Base-by-base conservation (phyloP, 2,329 filamentous ascomycete genomes). In the Rhinocladiella similis region DNA sequence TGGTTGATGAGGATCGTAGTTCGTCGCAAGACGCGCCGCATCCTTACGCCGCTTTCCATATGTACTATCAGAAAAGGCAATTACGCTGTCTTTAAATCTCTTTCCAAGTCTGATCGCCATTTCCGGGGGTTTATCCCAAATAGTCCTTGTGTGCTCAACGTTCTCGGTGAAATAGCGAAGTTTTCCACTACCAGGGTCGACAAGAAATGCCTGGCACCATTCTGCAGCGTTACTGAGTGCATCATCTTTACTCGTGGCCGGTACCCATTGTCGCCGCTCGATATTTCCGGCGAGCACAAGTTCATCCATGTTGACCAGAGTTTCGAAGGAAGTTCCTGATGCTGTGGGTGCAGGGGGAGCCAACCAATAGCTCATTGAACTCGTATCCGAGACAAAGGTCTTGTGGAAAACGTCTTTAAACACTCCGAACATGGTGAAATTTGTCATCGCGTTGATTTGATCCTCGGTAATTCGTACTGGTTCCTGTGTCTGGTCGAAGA, bases 361-460 rank as follows among this genome's bases (percentile, higher is more conserved):
- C 13, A 97, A 68, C 76, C 91, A 96, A 71, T 97, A 99, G 0
- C 91, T 87, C 69, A 96, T 81, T 25, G 86, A 84, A 1, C 79
- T 72, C 0, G 77, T 64, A 14, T 84, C 78, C 0, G 82, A 76
- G 47, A 89, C 84, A 66, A 90, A 99, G 2, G 80, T 79, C 70
- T 99, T 99, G 71, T 91, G 93, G 75, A 96, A 97, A 0, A 97
- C 77, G 64, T 97, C 91, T 14, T 83, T 75, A 70, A 95, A 97
- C 0, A 95, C 72, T 35, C 56, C 62, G 3, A 82, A 80, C 39
- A 95, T 74, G 0, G 90, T 96, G 68, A 94, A 96, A 0, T 70
- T 72, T 0, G 84, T 85, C n/a, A 97, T 69, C 1, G 75, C 69
- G 0, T 80, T 71, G 0, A 91, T 62, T 1, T 77, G 68, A 0